Conservation (phyloP, 2,329 filamentous ascomycete species). For the Curvularia sp. region DNA sequence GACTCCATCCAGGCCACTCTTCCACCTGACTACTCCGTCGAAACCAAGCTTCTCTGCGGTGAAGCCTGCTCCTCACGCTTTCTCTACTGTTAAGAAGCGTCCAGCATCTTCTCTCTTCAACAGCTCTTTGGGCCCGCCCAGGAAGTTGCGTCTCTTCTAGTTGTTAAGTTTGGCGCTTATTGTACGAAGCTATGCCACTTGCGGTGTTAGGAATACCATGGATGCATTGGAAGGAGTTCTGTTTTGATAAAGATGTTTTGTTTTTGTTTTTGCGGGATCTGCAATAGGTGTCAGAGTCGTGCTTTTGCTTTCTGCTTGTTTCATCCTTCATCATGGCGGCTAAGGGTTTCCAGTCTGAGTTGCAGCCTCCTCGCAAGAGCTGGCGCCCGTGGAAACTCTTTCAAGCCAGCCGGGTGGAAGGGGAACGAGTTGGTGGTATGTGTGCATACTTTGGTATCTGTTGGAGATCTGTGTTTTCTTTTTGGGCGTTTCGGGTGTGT, state of each 20-base stretch:
- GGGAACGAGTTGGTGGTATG: background rate
- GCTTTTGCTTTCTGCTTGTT: background rate
- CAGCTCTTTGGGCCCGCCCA: slow-evolving; percentile 33
- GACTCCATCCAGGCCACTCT: slow-evolving; percentile 61
- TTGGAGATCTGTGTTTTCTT: background rate
- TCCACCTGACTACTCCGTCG: slow-evolving; percentile 35
- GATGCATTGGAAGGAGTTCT: slow-evolving; percentile 2
- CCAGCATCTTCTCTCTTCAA: slow-evolving; percentile 26
- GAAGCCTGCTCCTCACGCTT: slow-evolving; percentile 22
- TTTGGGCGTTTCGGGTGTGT: background rate
- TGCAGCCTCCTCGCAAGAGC: slow-evolving; percentile 25
- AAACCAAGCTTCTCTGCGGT: slow-evolving; percentile 26
- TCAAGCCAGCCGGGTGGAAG: slow-evolving; percentile 29
- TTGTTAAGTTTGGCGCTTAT: background rate
- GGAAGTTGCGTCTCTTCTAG: slow-evolving; percentile 37
- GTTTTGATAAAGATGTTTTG: slow-evolving; percentile 1
- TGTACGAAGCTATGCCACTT: slow-evolving; percentile 6
- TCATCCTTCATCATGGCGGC: slow-evolving; percentile 22
- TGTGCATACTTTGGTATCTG: slow-evolving; percentile 5
- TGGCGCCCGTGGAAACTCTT: slow-evolving; percentile 30
- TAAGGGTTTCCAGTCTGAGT: slow-evolving; percentile 26
- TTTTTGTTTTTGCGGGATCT: background rate
- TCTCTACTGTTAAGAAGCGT: slow-evolving; percentile 35
- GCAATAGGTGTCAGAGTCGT: background rate
- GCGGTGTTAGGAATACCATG: slow-evolving; percentile 9